Evolutionary conservation across 1,284 basidiomycete species (phyloP).

Genomic region (Ganoderma lingzhi): DNA sequence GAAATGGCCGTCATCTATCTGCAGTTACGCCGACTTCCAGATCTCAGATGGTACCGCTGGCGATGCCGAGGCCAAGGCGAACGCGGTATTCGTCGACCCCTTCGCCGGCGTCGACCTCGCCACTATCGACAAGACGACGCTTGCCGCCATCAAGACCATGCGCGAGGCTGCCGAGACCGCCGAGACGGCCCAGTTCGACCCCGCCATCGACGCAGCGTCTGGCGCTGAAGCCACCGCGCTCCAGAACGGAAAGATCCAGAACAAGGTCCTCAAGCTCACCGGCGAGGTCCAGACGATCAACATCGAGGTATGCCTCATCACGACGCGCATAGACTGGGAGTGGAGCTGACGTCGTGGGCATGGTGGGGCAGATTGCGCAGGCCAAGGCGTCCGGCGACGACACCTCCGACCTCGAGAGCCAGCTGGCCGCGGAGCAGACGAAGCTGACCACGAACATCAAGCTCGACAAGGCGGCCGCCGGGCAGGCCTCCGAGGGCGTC

Average conservation of each 20-base stretch:
- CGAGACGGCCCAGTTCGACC: conserved; percentile 54
- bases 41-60: conserved; percentile 55
- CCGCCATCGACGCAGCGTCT: conserved; percentile 50
- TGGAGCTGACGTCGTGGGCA: not conserved
- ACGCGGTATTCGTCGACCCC: conserved; percentile 52
- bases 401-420: conserved; percentile 41
- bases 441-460: conserved; percentile 49
- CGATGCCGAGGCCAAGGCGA: conserved; percentile 49
- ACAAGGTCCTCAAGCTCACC: conserved; percentile 60
- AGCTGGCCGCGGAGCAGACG: conserved; percentile 44
- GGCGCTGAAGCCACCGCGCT: conserved; percentile 51
- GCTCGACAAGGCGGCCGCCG: conserved; percentile 44
- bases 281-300: conserved; percentile 49
- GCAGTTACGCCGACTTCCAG: conserved; percentile 54
- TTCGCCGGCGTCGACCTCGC: conserved; percentile 49
- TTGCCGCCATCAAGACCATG: conserved; percentile 52
- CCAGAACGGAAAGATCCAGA: conserved; percentile 55
- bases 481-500: conserved; percentile 45
- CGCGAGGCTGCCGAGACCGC: conserved; percentile 53
- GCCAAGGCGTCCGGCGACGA: conserved; percentile 46
- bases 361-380: conserved; percentile 44
- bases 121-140: conserved; percentile 38
- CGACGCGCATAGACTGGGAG: not conserved
- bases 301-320: conserved; percentile 44
- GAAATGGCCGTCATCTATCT: not conserved